These are phyloP conservation scores for Xylariaceae sp. DNA, from an alignment of 2,329 filamentous ascomycete genomes.

Conservation along the genomic window DNA sequence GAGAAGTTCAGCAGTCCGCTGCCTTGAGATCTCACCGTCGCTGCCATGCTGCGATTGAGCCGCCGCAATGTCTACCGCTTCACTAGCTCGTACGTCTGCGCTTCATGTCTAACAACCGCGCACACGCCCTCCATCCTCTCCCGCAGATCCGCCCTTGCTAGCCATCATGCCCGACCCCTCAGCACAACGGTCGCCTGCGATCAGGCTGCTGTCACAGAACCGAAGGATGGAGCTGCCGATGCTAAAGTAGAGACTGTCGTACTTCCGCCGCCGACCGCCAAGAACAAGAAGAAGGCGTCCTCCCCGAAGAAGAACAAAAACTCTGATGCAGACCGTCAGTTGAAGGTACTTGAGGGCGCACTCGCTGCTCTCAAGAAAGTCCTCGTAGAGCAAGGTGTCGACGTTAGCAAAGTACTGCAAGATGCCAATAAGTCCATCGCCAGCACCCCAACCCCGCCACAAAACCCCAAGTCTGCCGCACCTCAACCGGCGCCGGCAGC, in stretches of 20 bases:
- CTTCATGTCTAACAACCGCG: constrained; percentile 25
- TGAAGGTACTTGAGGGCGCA: constrained; percentile 35
- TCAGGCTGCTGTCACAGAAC: constrained; percentile 7
- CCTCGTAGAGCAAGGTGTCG: constrained; percentile 32
- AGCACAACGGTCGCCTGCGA: constrained; percentile 20
- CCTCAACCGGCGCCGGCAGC: background rate
- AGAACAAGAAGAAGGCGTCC: constrained; percentile 4
- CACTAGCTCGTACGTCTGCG: constrained; percentile 28
- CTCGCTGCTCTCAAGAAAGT: constrained; percentile 37
- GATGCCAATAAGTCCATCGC: background rate
- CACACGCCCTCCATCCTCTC: constrained; percentile 12
- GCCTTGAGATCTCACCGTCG: constrained; percentile 3
- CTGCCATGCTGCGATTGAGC: constrained; percentile 34
- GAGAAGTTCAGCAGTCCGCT: constrained; percentile 3
- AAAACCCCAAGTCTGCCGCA: background rate
- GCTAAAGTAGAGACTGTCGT: background rate
- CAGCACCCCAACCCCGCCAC: background rate
- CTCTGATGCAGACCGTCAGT: constrained; percentile 24
- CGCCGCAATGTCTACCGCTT: constrained; percentile 27
- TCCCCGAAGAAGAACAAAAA: constrained; percentile 4
- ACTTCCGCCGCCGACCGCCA: constrained; percentile 1
- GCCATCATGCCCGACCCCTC: constrained; percentile 20
- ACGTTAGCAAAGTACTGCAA: constrained; percentile 21
- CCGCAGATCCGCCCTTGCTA: constrained; percentile 11
- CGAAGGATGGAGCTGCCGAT: constrained; percentile 1